Evolutionary conservation across 2,329 filamentous ascomycete species (phyloP).

Genomic region (Sodiomyces alkalinus): DNA sequence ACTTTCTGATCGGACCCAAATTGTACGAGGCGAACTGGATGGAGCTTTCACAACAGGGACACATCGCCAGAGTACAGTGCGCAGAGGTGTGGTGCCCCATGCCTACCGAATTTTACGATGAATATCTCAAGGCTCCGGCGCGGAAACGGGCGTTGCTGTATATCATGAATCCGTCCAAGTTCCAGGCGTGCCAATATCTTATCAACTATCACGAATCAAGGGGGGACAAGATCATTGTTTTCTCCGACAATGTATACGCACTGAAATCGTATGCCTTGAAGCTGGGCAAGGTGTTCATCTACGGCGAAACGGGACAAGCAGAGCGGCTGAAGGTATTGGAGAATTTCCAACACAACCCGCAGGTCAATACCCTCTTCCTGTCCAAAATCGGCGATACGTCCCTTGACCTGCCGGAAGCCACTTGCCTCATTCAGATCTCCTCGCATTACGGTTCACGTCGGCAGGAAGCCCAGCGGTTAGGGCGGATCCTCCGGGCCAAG

Average conservation of each 20-base stretch:
- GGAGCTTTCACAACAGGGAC: constrained; percentile 90
- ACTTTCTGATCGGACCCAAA: constrained; percentile 94
- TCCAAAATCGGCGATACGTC: constrained; percentile 98
- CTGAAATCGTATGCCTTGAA: constrained; percentile 73
- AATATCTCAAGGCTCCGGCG: constrained; percentile 62
- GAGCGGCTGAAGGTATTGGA: constrained; percentile 80
- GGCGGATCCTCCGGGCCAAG: constrained; percentile 87
- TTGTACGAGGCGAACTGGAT: constrained; percentile 99
- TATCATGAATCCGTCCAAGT: constrained; percentile 96
- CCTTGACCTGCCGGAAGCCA: constrained; percentile 91
- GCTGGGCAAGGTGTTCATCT: constrained; percentile 78
- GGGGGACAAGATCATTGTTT: constrained; percentile 96
- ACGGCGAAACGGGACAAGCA: constrained; percentile 69
- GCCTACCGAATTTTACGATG: constrained; percentile 95
- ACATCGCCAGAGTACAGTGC: constrained; percentile 94
- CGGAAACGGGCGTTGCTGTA: constrained; percentile 46
- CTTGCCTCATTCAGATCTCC: constrained; percentile 91
- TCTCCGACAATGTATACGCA: constrained; percentile 94
- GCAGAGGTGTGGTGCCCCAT: constrained; percentile 99
- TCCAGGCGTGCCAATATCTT: constrained; percentile 94
- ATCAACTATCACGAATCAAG: constrained; percentile 93
- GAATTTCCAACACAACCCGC: constrained; percentile 87
- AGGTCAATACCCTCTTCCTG: constrained; percentile 83
- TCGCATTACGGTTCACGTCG: constrained; percentile 94
- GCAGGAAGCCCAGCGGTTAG: constrained; percentile 88